phyloP scores from a whole-genome alignment of 2,329 filamentous ascomycete genomes.

The Diaporthe vaccinii region DNA sequence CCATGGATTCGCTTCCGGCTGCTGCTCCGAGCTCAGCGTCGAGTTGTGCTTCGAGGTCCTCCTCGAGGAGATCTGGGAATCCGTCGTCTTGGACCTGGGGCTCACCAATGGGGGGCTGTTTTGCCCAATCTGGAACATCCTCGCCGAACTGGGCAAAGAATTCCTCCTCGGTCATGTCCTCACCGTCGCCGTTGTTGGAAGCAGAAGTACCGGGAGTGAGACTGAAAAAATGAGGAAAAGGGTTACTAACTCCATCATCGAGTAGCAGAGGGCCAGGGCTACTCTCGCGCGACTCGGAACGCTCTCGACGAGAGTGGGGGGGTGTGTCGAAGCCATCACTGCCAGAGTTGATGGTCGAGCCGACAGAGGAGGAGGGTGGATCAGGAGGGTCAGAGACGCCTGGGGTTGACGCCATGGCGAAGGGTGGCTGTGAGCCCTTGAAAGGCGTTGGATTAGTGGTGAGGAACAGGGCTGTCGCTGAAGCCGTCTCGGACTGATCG shows the following conservation, averaged over 20 bases:
- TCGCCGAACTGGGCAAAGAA: slow-evolving; percentile 8
- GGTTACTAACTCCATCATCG: slow-evolving; percentile 4
- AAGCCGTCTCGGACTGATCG: background rate
- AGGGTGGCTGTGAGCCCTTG: background rate
- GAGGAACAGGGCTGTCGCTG: background rate
- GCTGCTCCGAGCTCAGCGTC: background rate
- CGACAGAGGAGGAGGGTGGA: background rate
- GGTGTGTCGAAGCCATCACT: slow-evolving; percentile 4
- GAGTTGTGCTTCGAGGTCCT: background rate
- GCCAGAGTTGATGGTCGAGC: slow-evolving; percentile 6
- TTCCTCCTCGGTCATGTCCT: slow-evolving; percentile 14
- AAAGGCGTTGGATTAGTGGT: background rate
- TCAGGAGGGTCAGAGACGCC: background rate
- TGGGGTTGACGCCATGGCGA: slow-evolving; percentile 5
- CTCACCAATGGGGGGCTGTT: background rate
- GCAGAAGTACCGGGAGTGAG: background rate
- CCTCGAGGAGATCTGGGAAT: background rate
- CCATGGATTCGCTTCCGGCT: background rate
- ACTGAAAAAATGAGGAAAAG: background rate
- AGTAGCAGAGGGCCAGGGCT: slow-evolving; percentile 12
- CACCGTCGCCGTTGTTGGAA: background rate
- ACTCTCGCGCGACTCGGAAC: slow-evolving; percentile 1
- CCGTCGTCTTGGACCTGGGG: background rate
- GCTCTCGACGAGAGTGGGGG: background rate
- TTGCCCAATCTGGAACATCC: background rate